A percentile compares a stretch with the other conserved stretches of the same genome.
phyloP scores from a whole-genome alignment of 2,329 filamentous ascomycete genomes.

The Aureobasidium leucospermi region DNA sequence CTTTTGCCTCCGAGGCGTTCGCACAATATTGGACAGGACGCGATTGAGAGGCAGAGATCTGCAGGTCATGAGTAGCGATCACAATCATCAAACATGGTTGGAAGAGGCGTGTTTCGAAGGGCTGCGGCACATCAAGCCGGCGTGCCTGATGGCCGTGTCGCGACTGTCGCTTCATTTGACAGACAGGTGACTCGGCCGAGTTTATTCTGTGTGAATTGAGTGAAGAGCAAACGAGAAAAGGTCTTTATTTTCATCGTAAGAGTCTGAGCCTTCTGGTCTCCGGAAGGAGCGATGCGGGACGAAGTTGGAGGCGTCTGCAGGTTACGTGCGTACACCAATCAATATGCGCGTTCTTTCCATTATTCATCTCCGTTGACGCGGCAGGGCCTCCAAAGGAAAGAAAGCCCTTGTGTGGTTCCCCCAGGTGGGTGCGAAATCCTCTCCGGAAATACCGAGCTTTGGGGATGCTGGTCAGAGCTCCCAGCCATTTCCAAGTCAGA shows the following conservation, averaged over 20 bases:
- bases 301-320: conserved; percentile 1
- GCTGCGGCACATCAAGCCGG: background rate
- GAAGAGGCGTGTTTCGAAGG: conserved; percentile 4
- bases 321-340: background rate
- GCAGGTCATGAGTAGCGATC: conserved; percentile 1
- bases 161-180: background rate
- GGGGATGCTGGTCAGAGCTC: background rate
- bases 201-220: too few relatives aligned
- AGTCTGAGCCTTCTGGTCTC: background rate
- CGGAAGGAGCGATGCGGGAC: background rate
- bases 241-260: background rate
- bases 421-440: background rate
- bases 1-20: background rate
- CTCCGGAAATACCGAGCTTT: background rate
- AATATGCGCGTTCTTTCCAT: background rate
- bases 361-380: background rate
- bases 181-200: background rate
- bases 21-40: background rate
- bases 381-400: background rate
- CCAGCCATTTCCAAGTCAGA: background rate
- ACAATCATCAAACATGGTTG: conserved; percentile 5
- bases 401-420: background rate
- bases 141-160: background rate
- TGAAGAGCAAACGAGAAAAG: background rate
- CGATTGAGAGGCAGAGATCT: background rate